Percentiles rank a stretch among this genome's conserved stretches.
Conservation (phyloP, 2,329 filamentous ascomycete genomes). For the Furcasterigmium furcatum region DNA sequence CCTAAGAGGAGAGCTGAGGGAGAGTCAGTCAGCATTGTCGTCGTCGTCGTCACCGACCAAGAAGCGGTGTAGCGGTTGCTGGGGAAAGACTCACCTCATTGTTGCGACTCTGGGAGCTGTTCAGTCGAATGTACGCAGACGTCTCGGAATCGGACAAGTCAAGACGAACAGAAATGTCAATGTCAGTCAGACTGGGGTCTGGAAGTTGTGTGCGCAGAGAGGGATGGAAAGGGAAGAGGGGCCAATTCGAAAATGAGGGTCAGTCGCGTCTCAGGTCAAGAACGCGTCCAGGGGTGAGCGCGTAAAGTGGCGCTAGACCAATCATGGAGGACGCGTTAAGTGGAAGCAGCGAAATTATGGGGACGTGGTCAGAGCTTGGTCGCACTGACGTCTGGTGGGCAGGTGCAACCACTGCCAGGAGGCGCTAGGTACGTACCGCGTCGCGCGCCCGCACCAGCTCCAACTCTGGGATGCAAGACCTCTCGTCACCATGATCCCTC, state of each 20-base stretch:
- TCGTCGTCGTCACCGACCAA: too few relatives aligned
- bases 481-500: too few relatives aligned
- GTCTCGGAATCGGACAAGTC: too few relatives aligned
- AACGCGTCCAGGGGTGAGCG: slow-evolving; percentile 19
- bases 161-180: too few relatives aligned
- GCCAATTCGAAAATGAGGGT: slow-evolving; percentile 5
- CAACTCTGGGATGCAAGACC: neutral
- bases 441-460: neutral
- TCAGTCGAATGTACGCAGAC: neutral
- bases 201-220: slow-evolving; percentile 2
- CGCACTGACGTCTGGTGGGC: too few relatives aligned
- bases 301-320: slow-evolving; percentile 42
- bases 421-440: slow-evolving; percentile 3
- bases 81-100: slow-evolving; percentile 25
- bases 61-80: neutral
- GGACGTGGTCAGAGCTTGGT: neutral
- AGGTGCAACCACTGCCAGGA: too few relatives aligned
- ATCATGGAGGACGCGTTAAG: slow-evolving; percentile 19
- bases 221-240: slow-evolving; percentile 4
- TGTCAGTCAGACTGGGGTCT: neutral
- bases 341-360: slow-evolving; percentile 8
- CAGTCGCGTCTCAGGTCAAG: slow-evolving; percentile 8
- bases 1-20: slow-evolving; percentile 73
- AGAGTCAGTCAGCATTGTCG: slow-evolving; percentile 6
- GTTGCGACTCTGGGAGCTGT: slow-evolving; percentile 2